Evolutionary conservation across 2,329 filamentous ascomycete genomes (phyloP), one percentile per base, ranked within the genome.

Genomic region (Alternaria sp.): DNA sequence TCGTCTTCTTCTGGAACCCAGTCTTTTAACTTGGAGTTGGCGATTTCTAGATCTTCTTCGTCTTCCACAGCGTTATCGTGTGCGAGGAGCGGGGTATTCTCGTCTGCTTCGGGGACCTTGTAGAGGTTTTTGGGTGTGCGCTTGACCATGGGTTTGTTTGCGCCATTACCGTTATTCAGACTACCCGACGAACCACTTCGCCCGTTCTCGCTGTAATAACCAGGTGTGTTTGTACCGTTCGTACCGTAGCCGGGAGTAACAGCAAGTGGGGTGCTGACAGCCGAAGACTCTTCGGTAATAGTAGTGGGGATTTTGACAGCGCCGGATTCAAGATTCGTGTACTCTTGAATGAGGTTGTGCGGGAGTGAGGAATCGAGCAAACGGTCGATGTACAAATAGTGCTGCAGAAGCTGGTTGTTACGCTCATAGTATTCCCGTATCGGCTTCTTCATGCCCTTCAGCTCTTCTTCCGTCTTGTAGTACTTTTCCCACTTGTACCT

Each of bases 321-420:
- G 39, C 83, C 85, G 20, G 83, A 82, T 43, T 86, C 83, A 51
- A 88, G 82, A 64, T 90, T 83, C 65, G 89, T 89, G 78, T 97
- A 97, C 78, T 97, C 94, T 74, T 96, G 94, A 59, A 98, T 88
- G 44, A 98, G 83, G 70, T 94, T 90, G 74, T 96, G 94, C 2
- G 94, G 94, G n/a, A 97, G 87, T 30, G 92, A 94, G 8, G 93
- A 97, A 79, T 97, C 93, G 62, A 98, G 85, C 57, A 98, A 83
- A 53, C 90, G 88, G 79, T 97, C 94, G 70, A 97, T 97, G 77
- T 96, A 97, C 64, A 96, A 84, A 77, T 97, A 98, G 76, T 96
- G 91, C 77, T 95, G 91, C 60, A 98, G 88, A 43, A 97, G 84
- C 68, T 89, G 89, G 80, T 98, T 98, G 74, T 89, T 94, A 43